These are phyloP conservation scores for Vitis labrusca DNA, from an alignment of 164 flowering plant species.

Conservation along the genomic window DNA sequence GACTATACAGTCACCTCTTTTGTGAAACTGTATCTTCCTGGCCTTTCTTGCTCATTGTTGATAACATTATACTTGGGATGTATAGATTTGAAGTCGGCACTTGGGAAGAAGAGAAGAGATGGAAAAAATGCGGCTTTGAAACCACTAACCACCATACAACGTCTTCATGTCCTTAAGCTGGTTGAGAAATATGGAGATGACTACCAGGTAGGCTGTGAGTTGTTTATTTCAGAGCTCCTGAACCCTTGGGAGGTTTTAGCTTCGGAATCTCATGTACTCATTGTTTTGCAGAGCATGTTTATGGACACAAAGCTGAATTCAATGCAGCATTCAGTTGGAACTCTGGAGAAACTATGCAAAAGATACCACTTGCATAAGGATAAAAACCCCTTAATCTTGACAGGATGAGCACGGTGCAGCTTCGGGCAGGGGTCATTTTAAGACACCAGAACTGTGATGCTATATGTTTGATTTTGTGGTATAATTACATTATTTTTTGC, in stretches of 20 bases:
- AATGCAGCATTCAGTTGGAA: constrained; percentile 85
- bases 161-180: constrained; percentile 53
- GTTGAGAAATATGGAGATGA: constrained; percentile 81
- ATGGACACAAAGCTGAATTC: constrained; percentile 78
- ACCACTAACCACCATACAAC: constrained; percentile 77
- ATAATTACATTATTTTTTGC: no score
- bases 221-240: not conserved
- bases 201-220: constrained; percentile 51
- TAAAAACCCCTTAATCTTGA: constrained; percentile 49
- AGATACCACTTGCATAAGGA: constrained; percentile 53
- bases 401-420: constrained; percentile 12
- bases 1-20: no score
- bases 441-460: not conserved
- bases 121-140: constrained; percentile 63
- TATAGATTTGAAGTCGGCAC: constrained; percentile 79
- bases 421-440: not conserved
- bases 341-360: constrained; percentile 71
- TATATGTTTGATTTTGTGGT: not conserved
- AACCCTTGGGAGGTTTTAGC: not conserved
- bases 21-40: not conserved
- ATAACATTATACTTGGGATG: not conserved
- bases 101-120: constrained; percentile 88
- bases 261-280: not conserved
- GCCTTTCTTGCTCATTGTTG: not conserved
- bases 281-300: constrained; percentile 74